Evolutionary conservation across 352 stramenopile species (phyloP).

Genomic region (Phytophthora nicotianae): DNA sequence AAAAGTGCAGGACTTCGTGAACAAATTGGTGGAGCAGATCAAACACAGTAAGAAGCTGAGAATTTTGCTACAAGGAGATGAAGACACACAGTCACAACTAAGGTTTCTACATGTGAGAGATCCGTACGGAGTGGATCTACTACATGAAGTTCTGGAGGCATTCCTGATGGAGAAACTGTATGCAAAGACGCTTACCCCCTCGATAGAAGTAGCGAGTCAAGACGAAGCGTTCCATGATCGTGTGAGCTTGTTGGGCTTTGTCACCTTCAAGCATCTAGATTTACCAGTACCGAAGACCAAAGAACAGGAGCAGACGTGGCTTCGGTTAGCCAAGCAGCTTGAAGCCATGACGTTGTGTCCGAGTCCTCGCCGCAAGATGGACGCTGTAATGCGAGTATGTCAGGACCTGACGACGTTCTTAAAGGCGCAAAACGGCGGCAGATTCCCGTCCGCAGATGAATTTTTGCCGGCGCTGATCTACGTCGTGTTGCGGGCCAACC

Average conservation of each 20-base stretch:
- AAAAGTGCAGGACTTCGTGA: constrained; percentile 68
- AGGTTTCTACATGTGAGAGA: constrained; percentile 42
- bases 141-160: constrained; percentile 82
- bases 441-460: constrained; percentile 89
- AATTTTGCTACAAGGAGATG: constrained; percentile 33
- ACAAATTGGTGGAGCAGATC: constrained; percentile 64
- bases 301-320: constrained; percentile 48
- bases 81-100: background rate
- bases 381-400: constrained; percentile 76
- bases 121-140: constrained; percentile 47
- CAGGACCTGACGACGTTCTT: constrained; percentile 77
- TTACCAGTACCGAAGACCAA: constrained; percentile 51
- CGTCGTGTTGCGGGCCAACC: constrained; percentile 87
- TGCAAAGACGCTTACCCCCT: constrained; percentile 63
- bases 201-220: constrained; percentile 36
- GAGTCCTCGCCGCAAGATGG: constrained; percentile 88
- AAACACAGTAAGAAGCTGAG: constrained; percentile 43
- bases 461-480: constrained; percentile 93
- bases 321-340: constrained; percentile 49
- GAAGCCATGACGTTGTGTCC: constrained; percentile 49
- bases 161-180: constrained; percentile 93
- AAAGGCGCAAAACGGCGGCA: constrained; percentile 41
- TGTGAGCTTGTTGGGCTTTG: constrained; percentile 76
- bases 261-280: constrained; percentile 88
- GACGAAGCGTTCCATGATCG: constrained; percentile 70